Percentiles rank a stretch among this genome's conserved stretches.
These are phyloP conservation scores for Verticillium klebahnii DNA, from an alignment of 2,329 filamentous ascomycete genomes.

Conservation along the genomic window DNA sequence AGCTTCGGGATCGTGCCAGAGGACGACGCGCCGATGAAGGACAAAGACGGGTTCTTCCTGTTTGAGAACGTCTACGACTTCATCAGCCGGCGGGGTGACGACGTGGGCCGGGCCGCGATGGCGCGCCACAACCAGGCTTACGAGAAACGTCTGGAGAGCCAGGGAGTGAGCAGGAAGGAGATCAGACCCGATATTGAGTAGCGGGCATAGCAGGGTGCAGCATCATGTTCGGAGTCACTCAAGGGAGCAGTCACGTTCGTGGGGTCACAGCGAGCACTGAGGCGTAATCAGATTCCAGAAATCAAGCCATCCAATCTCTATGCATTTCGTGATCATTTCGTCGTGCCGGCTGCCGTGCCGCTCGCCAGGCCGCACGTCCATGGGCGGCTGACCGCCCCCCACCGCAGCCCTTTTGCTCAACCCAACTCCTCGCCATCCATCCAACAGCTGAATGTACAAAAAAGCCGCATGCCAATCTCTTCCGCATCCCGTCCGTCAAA, in stretches of 20 bases:
- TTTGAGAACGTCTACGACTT: slow-evolving; percentile 36
- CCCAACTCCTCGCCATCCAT: neutral
- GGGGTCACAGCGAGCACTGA: neutral
- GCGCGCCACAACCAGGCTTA: slow-evolving; percentile 14
- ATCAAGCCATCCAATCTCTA: neutral
- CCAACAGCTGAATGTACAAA: neutral
- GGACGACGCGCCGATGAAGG: slow-evolving; percentile 19
- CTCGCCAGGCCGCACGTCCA: neutral
- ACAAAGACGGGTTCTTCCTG: slow-evolving; percentile 37
- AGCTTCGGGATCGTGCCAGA: slow-evolving; percentile 29
- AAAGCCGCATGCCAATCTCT: neutral
- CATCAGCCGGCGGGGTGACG: slow-evolving; percentile 30
- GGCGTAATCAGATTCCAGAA: neutral
- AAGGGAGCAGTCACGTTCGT: too few species aligned
- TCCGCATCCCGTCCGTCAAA: neutral
- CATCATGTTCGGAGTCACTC: neutral
- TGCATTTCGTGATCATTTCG: neutral
- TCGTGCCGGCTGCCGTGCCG: neutral
- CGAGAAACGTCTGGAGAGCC: neutral
- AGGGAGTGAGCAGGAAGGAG: neutral
- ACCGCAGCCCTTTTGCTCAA: neutral
- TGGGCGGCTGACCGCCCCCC: neutral
- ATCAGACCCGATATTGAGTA: neutral
- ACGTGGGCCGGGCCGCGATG: slow-evolving; percentile 30
- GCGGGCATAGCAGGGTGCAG: neutral